Conservation (phyloP, 306 rosid species). For the Malus sieversii region DNA sequence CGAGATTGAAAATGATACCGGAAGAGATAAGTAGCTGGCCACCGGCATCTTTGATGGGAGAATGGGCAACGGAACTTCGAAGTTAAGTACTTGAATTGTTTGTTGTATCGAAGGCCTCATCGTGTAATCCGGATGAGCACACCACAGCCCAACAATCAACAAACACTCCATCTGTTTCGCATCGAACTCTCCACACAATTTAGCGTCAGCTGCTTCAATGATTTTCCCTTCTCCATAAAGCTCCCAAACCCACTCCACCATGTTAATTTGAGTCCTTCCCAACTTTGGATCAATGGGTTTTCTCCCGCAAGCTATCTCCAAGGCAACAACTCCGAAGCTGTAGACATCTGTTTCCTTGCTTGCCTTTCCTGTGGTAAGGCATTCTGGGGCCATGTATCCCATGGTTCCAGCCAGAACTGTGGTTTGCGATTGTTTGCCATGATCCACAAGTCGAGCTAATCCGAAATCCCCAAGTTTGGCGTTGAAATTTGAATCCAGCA, state of each 20-base stretch:
- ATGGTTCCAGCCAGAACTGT: not conserved
- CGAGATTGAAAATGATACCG: not conserved
- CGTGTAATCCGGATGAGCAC: too few species aligned
- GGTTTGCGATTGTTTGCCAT: not conserved
- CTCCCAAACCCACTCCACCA: constrained; percentile 6
- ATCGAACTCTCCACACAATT: not conserved
- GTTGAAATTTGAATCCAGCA: too few species aligned
- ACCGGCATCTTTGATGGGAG: constrained; percentile 1
- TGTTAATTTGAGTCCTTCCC: not conserved
- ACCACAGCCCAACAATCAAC: not conserved
- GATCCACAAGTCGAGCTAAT: too few species aligned
- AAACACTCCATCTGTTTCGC: not conserved
- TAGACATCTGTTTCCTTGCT: not conserved
- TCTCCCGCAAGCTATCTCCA: not conserved
- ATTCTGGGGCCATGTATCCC: constrained; percentile 5
- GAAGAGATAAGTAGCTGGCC: not conserved
- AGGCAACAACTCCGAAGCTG: constrained; percentile 1
- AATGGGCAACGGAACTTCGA: not conserved
- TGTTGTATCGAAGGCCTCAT: too few species aligned
- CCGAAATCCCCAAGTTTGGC: too few species aligned
- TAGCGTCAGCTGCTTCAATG: not conserved
- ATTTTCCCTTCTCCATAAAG: constrained; percentile 1
- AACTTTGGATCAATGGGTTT: not conserved
- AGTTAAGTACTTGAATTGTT: too few species aligned
- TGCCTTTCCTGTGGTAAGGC: not conserved